A percentile compares a stretch with the other conserved stretches of the same genome.
These are phyloP conservation scores for Pyrus bretschneideri DNA, from an alignment of 306 rosid species.

Conservation along the genomic window DNA sequence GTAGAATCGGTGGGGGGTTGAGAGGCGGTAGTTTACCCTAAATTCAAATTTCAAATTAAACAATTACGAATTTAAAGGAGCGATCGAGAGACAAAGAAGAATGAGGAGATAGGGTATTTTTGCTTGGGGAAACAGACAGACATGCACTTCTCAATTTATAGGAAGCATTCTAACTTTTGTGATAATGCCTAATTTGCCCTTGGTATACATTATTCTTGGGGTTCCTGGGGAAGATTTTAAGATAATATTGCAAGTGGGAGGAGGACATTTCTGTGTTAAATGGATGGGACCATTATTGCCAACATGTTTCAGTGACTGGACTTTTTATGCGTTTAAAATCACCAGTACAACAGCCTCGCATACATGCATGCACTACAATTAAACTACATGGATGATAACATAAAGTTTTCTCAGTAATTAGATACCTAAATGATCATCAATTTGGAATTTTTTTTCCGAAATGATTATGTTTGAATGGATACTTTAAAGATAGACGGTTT, in stretches of 20 bases:
- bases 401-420: background rate
- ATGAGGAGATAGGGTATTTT: background rate
- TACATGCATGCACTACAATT: background rate
- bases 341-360: background rate
- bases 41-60: background rate
- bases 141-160: constrained; percentile 43
- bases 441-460: too few relatives aligned
- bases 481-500: background rate
- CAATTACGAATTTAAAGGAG: background rate
- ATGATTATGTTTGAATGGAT: background rate
- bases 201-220: background rate
- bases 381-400: background rate
- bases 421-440: background rate
- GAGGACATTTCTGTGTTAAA: background rate
- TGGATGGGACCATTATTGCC: background rate
- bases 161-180: background rate
- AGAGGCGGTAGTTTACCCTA: background rate
- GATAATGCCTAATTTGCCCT: background rate
- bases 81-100: background rate
- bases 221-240: background rate
- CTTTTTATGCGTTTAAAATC: background rate
- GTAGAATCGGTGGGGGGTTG: background rate
- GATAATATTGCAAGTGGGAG: background rate
- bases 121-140: constrained; percentile 30
- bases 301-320: background rate